Base-by-base conservation (phyloP, 164 flowering plant genomes). In the Magnolia officinalis region DNA sequence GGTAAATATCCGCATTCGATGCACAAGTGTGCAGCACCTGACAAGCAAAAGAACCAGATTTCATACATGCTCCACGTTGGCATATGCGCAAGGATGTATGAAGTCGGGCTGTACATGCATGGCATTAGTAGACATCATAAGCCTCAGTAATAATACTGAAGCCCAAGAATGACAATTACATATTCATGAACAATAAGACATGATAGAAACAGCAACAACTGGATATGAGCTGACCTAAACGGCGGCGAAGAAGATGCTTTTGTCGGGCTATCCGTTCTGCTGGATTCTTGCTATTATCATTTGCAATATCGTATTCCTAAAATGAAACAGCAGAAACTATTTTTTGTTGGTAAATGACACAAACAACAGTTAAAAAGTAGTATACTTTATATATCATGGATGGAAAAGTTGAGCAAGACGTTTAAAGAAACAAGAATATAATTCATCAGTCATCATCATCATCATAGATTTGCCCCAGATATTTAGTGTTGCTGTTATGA, bases 261-360 rank as follows among this genome's bases (percentile, higher is more conserved):
- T 96, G 98, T 24, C 96, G 94, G 64, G 96, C 95, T 80, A 96
- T 81, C 26, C 97, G 85, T 70, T 96, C 99, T 82, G 81, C 85
- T 4, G 95, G 84, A 70, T 85, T 94, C 86, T 91, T 91, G 78
- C 81, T 76, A 80, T 77, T 86, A 65, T 94, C 98, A 79, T 31
- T 86, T 73, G 88, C 87, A 76, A 90, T 72, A 83, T 96, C 99
- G 83, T 89, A 96, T 80, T 96, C 99, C 99, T 95, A 84, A 76
- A 80, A 59, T 55, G 78, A 67, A 78, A 66, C 13, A 55, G 61
- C 19, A 11, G 45, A 37, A 37, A 37, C 45, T 37, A 37, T 37
- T 37, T 37, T 37, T 37, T 37, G 45, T 37, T 37, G 45, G 45
- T 37, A 37, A 37, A 37, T 37, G 45, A 37, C 11, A 70, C 37